Base-by-base conservation (phyloP, 2,329 filamentous ascomycete species). In the Paraphoma sp. region DNA sequence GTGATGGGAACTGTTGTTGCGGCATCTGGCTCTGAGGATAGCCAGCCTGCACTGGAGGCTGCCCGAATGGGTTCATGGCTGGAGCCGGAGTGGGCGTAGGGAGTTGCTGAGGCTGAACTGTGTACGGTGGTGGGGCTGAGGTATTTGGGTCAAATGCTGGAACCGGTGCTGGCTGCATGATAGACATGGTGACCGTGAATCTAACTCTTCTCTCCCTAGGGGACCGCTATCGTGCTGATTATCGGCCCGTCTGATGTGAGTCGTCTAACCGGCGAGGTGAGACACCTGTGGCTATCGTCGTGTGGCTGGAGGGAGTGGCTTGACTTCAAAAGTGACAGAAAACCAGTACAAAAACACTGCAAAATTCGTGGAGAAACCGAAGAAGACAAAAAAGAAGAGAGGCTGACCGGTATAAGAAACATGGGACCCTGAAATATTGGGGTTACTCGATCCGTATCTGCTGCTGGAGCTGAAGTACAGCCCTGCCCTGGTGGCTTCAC, bases 91-190 rank as follows among this genome's bases (percentile, higher is more conserved):
- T 63, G 6, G 63, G 59, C 3, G 58, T 60, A 40, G 62, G 62
- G 16, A 65, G 54, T 47, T 66, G 68, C 50, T 61, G 60, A 28
- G 60, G 45, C 14, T 44, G 56, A 11, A 57, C 45, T 9, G 58
- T 60, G 48, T 71, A 69, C 45, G 68, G 65, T n/a, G 67, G 69
- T 8, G 65, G 67, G 8, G 55, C 62, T 11, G 62, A 48, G n/a
- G 61, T 51, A 36, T 28, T 60, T n/a, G 42, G 33, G 33, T 64
- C 63, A 46, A 63, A 65, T 12, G 57, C 40, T n/a, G 46, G 47
- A 51, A 62, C 47, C 30, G 49, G 51, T 2, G 59, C 59, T 33
- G 59, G 60, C 51, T 67, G 65, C 11, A 63, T 12, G 12, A 58
- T 14, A 43, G 61, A 36, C 59, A 64, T 64, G n/a, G 30, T 44